Evolutionary conservation across 805 yeast genomes (phyloP).

Genomic region (Ogataea ganodermae): DNA sequence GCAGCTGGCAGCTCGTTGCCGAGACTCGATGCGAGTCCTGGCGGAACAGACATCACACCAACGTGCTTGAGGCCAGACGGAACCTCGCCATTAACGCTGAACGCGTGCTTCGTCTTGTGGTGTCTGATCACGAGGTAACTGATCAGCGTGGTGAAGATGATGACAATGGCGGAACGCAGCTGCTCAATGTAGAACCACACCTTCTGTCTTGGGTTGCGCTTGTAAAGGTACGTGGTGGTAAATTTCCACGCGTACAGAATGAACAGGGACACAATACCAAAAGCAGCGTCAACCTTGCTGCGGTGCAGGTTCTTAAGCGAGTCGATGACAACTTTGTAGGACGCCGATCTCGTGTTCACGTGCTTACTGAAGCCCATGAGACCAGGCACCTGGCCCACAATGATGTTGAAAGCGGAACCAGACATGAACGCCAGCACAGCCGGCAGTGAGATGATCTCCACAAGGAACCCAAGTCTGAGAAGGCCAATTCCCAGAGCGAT

Average conservation of each 20-base stretch:
- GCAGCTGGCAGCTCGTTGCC: constrained; percentile 86
- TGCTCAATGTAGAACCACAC: constrained; percentile 71
- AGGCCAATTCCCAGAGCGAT: constrained; percentile 82
- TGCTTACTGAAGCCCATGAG: constrained; percentile 70
- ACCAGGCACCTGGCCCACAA: constrained; percentile 83
- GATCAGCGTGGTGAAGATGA: constrained; percentile 79
- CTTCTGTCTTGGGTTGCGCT: constrained; percentile 61
- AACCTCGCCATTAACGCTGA: constrained; percentile 70
- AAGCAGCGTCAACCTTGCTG: constrained; percentile 81
- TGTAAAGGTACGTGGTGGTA: constrained; percentile 59
- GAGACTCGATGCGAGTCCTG: constrained; percentile 56
- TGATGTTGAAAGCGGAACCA: constrained; percentile 86
- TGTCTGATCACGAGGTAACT: constrained; percentile 71
- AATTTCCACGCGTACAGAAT: constrained; percentile 75
- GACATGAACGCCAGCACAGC: constrained; percentile 95
- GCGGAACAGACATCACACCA: constrained; percentile 69
- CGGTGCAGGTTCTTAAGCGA: constrained; percentile 70
- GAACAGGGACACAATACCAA: constrained; percentile 76
- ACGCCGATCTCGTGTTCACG: constrained; percentile 72
- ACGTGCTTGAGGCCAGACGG: constrained; percentile 81
- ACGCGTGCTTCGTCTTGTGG: constrained; percentile 42
- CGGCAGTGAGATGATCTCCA: constrained; percentile 87
- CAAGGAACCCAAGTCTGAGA: constrained; percentile 80
- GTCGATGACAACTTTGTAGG: constrained; percentile 70
- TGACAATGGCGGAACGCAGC: constrained; percentile 77